phyloP scores from a whole-genome alignment of 495 filamentous ascomycete genomes.

The Aspergillus funiculosus region DNA sequence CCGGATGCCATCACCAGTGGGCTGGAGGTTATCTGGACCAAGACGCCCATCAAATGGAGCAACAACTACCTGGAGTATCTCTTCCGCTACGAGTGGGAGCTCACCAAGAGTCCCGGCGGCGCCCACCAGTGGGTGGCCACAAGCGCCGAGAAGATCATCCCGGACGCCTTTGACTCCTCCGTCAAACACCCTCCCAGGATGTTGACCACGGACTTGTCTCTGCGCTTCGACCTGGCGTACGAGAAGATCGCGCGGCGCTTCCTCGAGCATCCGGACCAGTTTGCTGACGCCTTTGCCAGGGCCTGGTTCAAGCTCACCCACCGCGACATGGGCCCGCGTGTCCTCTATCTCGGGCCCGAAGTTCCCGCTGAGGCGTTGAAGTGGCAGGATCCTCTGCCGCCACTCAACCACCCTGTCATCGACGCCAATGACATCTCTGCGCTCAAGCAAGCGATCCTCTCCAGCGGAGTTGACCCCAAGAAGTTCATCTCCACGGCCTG shows the following conservation, averaged over 20 bases:
- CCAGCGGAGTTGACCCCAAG: slow-evolving; percentile 46
- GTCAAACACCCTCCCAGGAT: slow-evolving; percentile 63
- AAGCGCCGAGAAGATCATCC: slow-evolving; percentile 56
- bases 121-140: slow-evolving; percentile 71
- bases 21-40: slow-evolving; percentile 69
- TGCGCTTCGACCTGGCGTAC: slow-evolving; percentile 62
- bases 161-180: slow-evolving; percentile 57
- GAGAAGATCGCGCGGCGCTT: slow-evolving; percentile 67
- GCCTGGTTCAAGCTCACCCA: slow-evolving; percentile 78
- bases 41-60: slow-evolving; percentile 63
- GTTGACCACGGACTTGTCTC: slow-evolving; percentile 65
- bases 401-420: slow-evolving; percentile 48
- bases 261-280: slow-evolving; percentile 57
- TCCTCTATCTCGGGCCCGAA: slow-evolving; percentile 64
- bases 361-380: slow-evolving; percentile 54
- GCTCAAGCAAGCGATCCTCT: slow-evolving; percentile 61
- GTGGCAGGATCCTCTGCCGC: slow-evolving; percentile 64
- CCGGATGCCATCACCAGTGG: slow-evolving; percentile 65
- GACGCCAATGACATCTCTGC: slow-evolving; percentile 51
- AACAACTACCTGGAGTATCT: slow-evolving; percentile 64
- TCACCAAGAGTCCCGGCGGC: slow-evolving; percentile 64
- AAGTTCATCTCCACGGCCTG: slow-evolving; percentile 58
- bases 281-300: slow-evolving; percentile 58
- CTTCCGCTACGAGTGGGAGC: slow-evolving; percentile 72
- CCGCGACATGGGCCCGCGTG: slow-evolving; percentile 64